phyloP scores from a whole-genome alignment of 2,329 filamentous ascomycete species.

The Cladosporium sp. region DNA sequence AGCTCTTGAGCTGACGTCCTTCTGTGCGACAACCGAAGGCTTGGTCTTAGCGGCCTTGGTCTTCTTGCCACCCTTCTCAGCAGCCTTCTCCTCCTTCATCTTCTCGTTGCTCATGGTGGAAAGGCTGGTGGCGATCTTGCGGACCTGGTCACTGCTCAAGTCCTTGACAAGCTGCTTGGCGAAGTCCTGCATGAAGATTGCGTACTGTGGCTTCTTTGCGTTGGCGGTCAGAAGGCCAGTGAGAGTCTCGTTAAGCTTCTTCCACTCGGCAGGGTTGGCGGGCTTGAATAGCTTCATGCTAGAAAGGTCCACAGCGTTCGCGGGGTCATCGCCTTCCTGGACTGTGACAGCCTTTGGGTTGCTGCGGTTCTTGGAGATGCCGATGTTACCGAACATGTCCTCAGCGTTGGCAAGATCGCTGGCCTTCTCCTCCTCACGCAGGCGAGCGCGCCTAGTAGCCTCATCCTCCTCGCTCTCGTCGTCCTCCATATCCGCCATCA shows the following conservation, averaged over 20 bases:
- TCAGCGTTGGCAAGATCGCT: slow-evolving; percentile 84
- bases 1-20: slow-evolving; percentile 52
- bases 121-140: slow-evolving; percentile 84
- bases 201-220: slow-evolving; percentile 84
- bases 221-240: slow-evolving; percentile 70
- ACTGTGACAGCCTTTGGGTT: slow-evolving; percentile 63
- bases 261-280: slow-evolving; percentile 79
- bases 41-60: slow-evolving; percentile 95
- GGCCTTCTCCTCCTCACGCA: slow-evolving; percentile 78
- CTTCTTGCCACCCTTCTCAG: slow-evolving; percentile 95
- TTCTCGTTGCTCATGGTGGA: slow-evolving; percentile 96
- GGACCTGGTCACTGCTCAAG: slow-evolving; percentile 86
- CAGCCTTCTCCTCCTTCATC: slow-evolving; percentile 95
- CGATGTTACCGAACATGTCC: slow-evolving; percentile 78
- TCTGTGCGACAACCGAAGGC: slow-evolving; percentile 67
- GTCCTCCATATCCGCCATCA: slow-evolving; percentile 54
- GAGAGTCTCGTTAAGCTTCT: slow-evolving; percentile 71
- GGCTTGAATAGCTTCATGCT: slow-evolving; percentile 84
- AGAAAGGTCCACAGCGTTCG: slow-evolving; percentile 74
- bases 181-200: slow-evolving; percentile 87
- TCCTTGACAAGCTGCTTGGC: slow-evolving; percentile 82
- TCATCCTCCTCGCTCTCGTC: slow-evolving; percentile 66
- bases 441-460: slow-evolving; percentile 66
- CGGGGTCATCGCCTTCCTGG: slow-evolving; percentile 67
- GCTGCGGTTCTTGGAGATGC: slow-evolving; percentile 67